Evolutionary conservation across 225 moss, liverwort and hornwort species (phyloP), one percentile per base, ranked within the genome.

Genomic region (Straminergon stramineum): DNA sequence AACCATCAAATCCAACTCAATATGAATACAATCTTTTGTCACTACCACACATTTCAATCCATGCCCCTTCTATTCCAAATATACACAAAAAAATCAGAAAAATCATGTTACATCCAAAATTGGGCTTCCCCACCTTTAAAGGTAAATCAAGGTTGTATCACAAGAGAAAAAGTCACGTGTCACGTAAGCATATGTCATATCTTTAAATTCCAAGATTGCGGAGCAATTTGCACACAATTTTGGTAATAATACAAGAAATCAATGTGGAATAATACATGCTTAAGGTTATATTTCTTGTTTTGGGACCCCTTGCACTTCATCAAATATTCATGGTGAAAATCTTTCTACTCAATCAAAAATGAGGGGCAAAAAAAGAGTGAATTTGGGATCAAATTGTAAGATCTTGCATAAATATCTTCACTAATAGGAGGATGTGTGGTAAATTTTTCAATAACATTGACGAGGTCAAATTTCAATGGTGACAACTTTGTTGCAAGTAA

Each of bases 281-380:
- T 13, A 53, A 35, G 35, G 53, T 52, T 35, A 53, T 53, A 23
- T 55, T 55, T 35, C 35, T 78, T 78, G 15, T 22, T 78, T 55
- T 3, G 6, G 3, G 24, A 55, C 0, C 2, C 16, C 22, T 55
- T 24, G 1, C 1, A 0, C 24, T 55, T 35, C 37, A 34, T 22
- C 1, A 3, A 76, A 20, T 76, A 15, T 55, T 3, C 4, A 27
- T 17, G 1, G n/a, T 79, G 6, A 1, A 39, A 56, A 17, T 23
- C 37, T 57, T 79, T 26, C 26, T 37, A 16, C 24, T 37, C 16
- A 37, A 4, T 4, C 5, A 5, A 77, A 77, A 34, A 22, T 53
- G 22, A 32, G 2, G 76, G 75, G 2, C 2, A 51, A 17, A 27
- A 75, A 51, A 51, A 52, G 7, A 51, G 2, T 6, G 19, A 75